Conservation (phyloP, 139 green algal species). For the Gonium pectorale region DNA sequence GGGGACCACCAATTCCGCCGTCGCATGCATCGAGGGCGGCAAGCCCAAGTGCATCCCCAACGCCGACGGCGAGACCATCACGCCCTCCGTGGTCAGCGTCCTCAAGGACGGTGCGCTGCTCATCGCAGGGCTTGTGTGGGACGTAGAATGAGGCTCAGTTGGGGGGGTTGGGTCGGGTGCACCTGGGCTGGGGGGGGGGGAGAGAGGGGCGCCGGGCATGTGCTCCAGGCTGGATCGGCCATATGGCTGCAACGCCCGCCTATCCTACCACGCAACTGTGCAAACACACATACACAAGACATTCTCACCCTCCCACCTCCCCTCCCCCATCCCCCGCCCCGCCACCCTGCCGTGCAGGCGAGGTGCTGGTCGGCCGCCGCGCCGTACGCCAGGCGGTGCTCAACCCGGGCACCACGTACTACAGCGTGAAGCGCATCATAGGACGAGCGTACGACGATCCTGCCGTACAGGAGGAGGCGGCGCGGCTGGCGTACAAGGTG, state of each 20-base stretch:
- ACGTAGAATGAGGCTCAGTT: neutral
- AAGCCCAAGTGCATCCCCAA: slow-evolving; percentile 73
- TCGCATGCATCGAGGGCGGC: slow-evolving; percentile 77
- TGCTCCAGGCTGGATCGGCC: too few relatives aligned
- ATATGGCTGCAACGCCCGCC: too few relatives aligned
- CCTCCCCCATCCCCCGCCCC: neutral
- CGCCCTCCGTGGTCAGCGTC: slow-evolving; percentile 82
- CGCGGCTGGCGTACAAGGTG: slow-evolving; percentile 68
- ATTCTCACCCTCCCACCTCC: too few relatives aligned
- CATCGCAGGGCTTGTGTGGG: too few relatives aligned
- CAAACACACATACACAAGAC: too few relatives aligned
- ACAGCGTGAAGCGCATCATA: slow-evolving; percentile 92
- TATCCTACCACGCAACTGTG: too few relatives aligned
- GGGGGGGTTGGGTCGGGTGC: neutral
- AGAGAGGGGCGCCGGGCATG: too few relatives aligned
- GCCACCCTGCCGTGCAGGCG: slow-evolving; percentile 30
- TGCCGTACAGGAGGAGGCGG: slow-evolving; percentile 62
- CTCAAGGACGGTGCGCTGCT: slow-evolving; percentile 37
- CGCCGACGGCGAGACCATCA: slow-evolving; percentile 66
- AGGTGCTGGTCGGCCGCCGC: slow-evolving; percentile 70
- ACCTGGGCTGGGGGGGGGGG: too few relatives aligned
- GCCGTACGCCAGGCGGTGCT: slow-evolving; percentile 67
- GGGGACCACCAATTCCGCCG: slow-evolving; percentile 96
- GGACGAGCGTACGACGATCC: slow-evolving; percentile 63
- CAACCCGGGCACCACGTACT: slow-evolving; percentile 79